phyloP scores from a whole-genome alignment of 306 rosid genomes.

The Pyrus communis region DNA sequence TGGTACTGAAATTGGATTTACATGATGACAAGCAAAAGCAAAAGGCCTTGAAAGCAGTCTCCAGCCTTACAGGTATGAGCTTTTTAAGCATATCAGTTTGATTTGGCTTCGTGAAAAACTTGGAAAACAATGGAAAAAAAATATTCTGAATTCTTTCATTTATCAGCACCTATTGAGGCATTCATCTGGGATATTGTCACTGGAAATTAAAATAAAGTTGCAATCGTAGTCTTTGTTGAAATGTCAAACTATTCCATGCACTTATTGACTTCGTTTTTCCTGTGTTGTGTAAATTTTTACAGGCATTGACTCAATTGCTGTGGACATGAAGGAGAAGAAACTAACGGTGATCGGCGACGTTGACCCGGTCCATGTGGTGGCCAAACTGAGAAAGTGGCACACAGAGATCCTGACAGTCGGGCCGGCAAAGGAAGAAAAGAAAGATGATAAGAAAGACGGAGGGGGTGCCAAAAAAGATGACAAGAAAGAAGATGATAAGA shows the following conservation, averaged over 20 bases:
- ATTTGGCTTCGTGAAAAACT: neutral
- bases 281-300: constrained; percentile 6
- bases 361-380: constrained; percentile 55
- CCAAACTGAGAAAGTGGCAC: constrained; percentile 65
- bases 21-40: constrained; percentile 66
- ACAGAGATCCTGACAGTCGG: constrained; percentile 66
- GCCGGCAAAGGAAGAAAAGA: constrained; percentile 78
- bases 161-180: neutral
- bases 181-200: neutral
- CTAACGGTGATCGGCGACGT: constrained; percentile 56
- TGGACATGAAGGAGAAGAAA: constrained; percentile 88
- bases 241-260: neutral
- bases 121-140: neutral
- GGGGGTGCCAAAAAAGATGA: constrained; percentile 14
- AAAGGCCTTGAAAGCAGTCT: constrained; percentile 69
- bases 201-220: neutral
- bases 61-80: constrained; percentile 42
- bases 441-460: constrained; percentile 28
- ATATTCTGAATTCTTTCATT: neutral
- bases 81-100: neutral
- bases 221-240: neutral
- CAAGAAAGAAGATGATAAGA: constrained; percentile 39
- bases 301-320: constrained; percentile 74
- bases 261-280: neutral
- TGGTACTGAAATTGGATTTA: constrained; percentile 65